Percentiles rank a stretch among this genome's conserved stretches.
These are phyloP conservation scores for Crotalaria pallida DNA, from an alignment of 306 rosid genomes.

Conservation along the genomic window DNA sequence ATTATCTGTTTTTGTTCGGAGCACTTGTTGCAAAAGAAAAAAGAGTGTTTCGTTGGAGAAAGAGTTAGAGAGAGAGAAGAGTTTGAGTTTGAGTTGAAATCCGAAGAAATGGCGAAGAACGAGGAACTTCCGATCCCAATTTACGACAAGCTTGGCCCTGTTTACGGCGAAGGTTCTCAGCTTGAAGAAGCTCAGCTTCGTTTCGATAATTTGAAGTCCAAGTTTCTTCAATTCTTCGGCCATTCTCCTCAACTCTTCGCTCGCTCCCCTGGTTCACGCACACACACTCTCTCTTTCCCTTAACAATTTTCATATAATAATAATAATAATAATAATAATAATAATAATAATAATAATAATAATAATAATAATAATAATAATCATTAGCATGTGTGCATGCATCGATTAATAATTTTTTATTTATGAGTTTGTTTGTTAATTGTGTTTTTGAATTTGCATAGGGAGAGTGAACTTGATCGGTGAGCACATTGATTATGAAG, in stretches of 20 bases:
- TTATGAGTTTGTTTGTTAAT: not conserved
- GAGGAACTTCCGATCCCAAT: slow-evolving; percentile 86
- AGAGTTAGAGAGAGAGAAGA: not conserved
- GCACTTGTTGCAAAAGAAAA: not conserved
- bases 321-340: no score
- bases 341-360: no score
- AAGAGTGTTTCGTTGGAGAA: not conserved
- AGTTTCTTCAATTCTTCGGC: slow-evolving; percentile 48
- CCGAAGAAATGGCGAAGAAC: slow-evolving; percentile 51
- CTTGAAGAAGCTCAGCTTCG: slow-evolving; percentile 88
- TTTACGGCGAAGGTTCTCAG: slow-evolving; percentile 67
- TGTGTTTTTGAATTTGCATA: slow-evolving; percentile 8
- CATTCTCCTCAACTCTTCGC: slow-evolving; percentile 66
- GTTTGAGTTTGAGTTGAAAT: not conserved
- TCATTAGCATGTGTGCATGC: no score
- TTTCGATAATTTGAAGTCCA: slow-evolving; percentile 49
- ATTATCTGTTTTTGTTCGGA: not conserved
- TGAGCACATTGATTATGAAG: slow-evolving; percentile 94
- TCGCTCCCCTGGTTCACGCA: slow-evolving; percentile 96
- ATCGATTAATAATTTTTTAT: no score
- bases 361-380: no score
- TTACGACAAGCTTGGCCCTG: slow-evolving; percentile 48
- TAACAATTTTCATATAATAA: not conserved
- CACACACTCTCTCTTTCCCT: not conserved
- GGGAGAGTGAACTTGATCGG: slow-evolving; percentile 99